Base-by-base conservation (phyloP, 345 rosid species). In the Luvunga scandens region DNA sequence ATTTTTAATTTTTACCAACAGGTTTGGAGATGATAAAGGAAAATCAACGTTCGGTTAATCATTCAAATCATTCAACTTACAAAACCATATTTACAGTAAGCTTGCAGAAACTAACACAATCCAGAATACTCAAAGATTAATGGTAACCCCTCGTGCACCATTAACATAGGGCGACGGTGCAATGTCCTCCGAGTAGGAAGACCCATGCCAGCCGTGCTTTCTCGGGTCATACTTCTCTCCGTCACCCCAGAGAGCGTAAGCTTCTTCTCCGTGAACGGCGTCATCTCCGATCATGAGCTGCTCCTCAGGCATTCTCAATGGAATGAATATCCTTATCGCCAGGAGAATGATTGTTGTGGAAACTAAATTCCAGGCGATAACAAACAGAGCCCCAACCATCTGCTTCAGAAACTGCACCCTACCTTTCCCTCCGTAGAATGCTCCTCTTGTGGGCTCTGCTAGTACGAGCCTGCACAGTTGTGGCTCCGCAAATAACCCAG, bases 181-280 rank as follows among this genome's bases (percentile, higher is more conserved):
- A 61, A 81, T 78, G 64, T 84, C 85, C 66, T 82, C 84, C 21
- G 83, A 66, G 77, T 84, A 78, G n/a, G 82, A 50, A 22, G 76
- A 38, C n/a, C 79, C 5, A 16, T 75, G 61, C 82, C 84, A 42
- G 30, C 91, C 90, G 71, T 93, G 94, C 42, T 65, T 84, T 22
- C 89, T 87, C 0, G 94, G 92, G 66, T 95, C 98, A 69, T 87
- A 92, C 79, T 88, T 93, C 67, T 95, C 98, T 18, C 98, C 98
- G 69, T 95, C 98, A 21, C 98, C 98, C 98, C 98, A 95, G 4
- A 95, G 94, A 9, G 97, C 98, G 62, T 95, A 95, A 30, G 98
- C 98, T 89, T 95, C 98, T 84, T 95, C 98, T 1, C 98, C 98
- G 21, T 95, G 98, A 38, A 88, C 98, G 0, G 98, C 98, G 0